Evolutionary conservation across 441 rosid species (phyloP).

Genomic region (Croton setiger): DNA sequence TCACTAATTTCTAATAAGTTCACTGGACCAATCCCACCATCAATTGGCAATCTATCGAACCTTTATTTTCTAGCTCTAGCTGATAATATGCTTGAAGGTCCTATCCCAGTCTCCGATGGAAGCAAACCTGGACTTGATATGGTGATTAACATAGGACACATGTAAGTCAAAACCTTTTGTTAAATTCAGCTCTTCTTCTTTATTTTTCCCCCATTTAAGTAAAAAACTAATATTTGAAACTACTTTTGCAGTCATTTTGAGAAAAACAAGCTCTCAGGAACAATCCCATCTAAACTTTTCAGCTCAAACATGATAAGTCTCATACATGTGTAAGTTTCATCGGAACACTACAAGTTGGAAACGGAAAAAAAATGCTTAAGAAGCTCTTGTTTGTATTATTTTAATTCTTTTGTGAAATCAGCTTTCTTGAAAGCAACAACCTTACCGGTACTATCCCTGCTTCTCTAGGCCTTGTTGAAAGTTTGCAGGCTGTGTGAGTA

Average conservation of each 20-base stretch:
- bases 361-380: background rate
- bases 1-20: conserved; percentile 66
- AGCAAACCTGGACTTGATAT: conserved; percentile 68
- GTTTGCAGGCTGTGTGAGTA: conserved; percentile 71
- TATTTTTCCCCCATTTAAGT: background rate
- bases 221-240: conserved; percentile 1
- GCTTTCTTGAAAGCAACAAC: conserved; percentile 64
- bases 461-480: conserved; percentile 52
- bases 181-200: background rate
- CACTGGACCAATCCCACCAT: conserved; percentile 59
- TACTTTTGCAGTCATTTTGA: conserved; percentile 63
- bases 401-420: conserved; percentile 26
- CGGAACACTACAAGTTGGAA: too few relatives aligned
- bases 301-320: conserved; percentile 37
- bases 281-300: conserved; percentile 58
- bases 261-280: conserved; percentile 54
- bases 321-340: conserved; percentile 4
- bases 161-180: conserved; percentile 45
- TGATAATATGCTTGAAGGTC: conserved; percentile 63
- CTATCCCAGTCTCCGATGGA: conserved; percentile 64
- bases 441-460: conserved; percentile 55
- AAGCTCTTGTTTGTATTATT: background rate
- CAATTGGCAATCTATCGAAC: conserved; percentile 56
- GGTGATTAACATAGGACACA: conserved; percentile 56
- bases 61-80: conserved; percentile 81